Evolutionary conservation across 768 basidiomycete genomes (phyloP), one percentile per base, ranked within the genome.

Genomic region (Artomyces pyxidatus): DNA sequence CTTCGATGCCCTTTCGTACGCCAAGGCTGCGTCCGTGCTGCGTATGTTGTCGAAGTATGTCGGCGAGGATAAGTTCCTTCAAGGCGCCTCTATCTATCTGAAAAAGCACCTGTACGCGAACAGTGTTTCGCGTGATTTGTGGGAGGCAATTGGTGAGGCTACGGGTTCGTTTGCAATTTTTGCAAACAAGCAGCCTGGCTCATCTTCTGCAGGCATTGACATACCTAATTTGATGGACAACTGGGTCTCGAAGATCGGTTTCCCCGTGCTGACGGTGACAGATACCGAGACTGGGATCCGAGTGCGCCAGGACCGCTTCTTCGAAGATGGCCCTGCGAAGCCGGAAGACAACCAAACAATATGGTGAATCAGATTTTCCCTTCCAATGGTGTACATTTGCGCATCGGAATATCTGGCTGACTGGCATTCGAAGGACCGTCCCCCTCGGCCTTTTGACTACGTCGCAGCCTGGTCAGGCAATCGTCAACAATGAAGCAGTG

Each of bases 1-100:
- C 51, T 95, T 96, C 61, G 93, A 95, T 60, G 76, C 79, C 4
- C 70, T 96, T 45, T 89, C 85, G 3, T 95, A 94, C 65, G 81
- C 85, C 37, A 94, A 89, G 65, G 85, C 84, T 45, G 85, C 80
- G 12, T 85, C 85, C 23, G 94, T 96, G n/a, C 77, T 98, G 41
- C 86, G 91, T 59, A 98, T 98, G 94, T 71, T 98, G 48, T 81
- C 83, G 19, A 80, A 80, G 61, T 85, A 86, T 54, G 89, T 94
- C 17, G 92, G 94, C 41, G 84, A 96, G 65, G 89, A 92, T 6
- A 75, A 68, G 49, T 96, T 98, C 77, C 67, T 93, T 44, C 80
- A 81, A 58, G 88, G 89, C 28, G 91, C 95, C 39, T 91, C 91
- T 2, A 75, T 88, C 50, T 97, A 98, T 69, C 79, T 98, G 54